A percentile compares a stretch with the other conserved stretches of the same genome.
phyloP scores from a whole-genome alignment of 768 basidiomycete genomes.

The Rhizopogon rudus region DNA sequence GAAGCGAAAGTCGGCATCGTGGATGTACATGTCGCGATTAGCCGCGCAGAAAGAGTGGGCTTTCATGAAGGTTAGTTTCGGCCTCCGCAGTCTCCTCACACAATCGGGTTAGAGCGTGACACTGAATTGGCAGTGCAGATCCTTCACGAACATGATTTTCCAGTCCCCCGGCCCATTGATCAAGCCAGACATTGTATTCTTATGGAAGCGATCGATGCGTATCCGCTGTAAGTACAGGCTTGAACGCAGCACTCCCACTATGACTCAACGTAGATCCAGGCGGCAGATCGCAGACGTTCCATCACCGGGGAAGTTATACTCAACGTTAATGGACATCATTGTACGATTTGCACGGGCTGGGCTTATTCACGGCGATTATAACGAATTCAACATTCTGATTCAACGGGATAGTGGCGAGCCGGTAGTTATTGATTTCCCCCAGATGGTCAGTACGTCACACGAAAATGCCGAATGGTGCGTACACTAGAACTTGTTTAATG shows the following conservation, averaged over 20 bases:
- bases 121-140: slow-evolving; percentile 45
- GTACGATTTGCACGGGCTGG: slow-evolving; percentile 91
- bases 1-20: slow-evolving; percentile 91
- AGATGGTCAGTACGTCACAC: slow-evolving; percentile 98
- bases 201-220: slow-evolving; percentile 95
- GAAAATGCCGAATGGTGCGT: slow-evolving; percentile 92
- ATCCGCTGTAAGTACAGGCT: slow-evolving; percentile 67
- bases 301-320: slow-evolving; percentile 88
- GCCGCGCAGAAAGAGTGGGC: slow-evolving; percentile 98
- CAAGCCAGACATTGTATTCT: slow-evolving; percentile 93
- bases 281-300: slow-evolving; percentile 84
- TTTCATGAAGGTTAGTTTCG: slow-evolving; percentile 82
- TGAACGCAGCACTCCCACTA: not conserved
- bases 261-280: slow-evolving; percentile 32
- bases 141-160: slow-evolving; percentile 86
- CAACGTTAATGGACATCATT: slow-evolving; percentile 89
- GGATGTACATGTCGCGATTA: slow-evolving; percentile 99
- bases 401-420: slow-evolving; percentile 70
- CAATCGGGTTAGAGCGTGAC: not conserved
- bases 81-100: not conserved
- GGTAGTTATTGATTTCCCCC: slow-evolving; percentile 96
- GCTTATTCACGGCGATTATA: slow-evolving; percentile 98
- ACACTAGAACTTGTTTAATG: slow-evolving; percentile 7
- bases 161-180: slow-evolving; percentile 90
- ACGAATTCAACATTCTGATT: slow-evolving; percentile 98